phyloP scores from a whole-genome alignment of 2,329 filamentous ascomycete genomes.

The Cadophora sp. region DNA sequence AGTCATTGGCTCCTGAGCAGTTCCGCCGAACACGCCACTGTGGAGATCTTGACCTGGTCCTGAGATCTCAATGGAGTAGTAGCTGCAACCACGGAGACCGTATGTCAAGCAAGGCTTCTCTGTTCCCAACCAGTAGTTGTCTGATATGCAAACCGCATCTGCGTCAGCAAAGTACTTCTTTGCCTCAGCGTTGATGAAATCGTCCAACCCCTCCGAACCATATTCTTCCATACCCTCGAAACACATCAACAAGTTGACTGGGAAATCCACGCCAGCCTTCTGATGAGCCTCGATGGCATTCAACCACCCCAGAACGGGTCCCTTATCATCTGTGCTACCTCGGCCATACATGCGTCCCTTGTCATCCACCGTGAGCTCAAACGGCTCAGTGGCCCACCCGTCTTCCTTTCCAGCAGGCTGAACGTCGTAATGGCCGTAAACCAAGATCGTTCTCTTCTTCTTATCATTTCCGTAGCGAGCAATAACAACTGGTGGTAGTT shows the following conservation, averaged over 20 bases:
- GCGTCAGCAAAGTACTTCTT: slow-evolving; percentile 95
- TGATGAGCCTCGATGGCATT: slow-evolving; percentile 98
- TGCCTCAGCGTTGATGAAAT: slow-evolving; percentile 89
- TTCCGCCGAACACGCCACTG: slow-evolving; percentile 95
- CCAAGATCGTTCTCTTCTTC: slow-evolving; percentile 91
- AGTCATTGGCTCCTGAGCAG: slow-evolving; percentile 98
- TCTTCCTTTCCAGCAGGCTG: slow-evolving; percentile 93
- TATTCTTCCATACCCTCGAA: slow-evolving; percentile 99
- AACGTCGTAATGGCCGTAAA: slow-evolving; percentile 99
- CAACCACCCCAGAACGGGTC: slow-evolving; percentile 94
- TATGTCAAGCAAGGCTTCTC: slow-evolving; percentile 99
- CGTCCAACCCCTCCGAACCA: slow-evolving; percentile 93
- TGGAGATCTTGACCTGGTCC: slow-evolving; percentile 94
- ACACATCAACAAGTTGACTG: slow-evolving; percentile 98
- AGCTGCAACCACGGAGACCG: slow-evolving; percentile 95
- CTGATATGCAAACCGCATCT: slow-evolving; percentile 96
- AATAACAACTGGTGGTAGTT: slow-evolving; percentile 91
- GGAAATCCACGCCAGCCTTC: slow-evolving; percentile 91
- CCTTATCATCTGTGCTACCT: slow-evolving; percentile 97
- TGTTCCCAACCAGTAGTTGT: slow-evolving; percentile 99
- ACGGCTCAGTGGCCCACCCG: slow-evolving; percentile 95
- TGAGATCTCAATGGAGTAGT: slow-evolving; percentile 91
- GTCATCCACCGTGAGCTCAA: slow-evolving; percentile 84
- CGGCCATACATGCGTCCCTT: slow-evolving; percentile 96
- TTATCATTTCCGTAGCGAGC: slow-evolving; percentile 91